Base-by-base conservation (phyloP, 371 early-diverging fungal species). In the Mucor indicus region DNA sequence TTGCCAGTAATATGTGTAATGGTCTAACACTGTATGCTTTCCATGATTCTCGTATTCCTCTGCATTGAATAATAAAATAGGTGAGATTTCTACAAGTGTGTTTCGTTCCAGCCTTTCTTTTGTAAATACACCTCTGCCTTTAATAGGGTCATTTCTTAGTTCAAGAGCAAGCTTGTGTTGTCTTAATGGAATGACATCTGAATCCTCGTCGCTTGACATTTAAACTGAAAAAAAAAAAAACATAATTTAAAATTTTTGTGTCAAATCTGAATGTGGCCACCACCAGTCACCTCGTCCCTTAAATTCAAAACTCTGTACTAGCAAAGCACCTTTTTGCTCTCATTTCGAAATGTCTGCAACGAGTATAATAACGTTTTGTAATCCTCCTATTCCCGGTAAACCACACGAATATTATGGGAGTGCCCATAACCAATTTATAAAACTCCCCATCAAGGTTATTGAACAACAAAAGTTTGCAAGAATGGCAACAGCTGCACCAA, bases 1-100 rank as follows among this genome's bases (percentile, higher is more conserved):
- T 29, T 56, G 61, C 87, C 87, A 86, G 22, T 78, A 72, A 50
- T 85, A 86, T 0, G 87, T 86, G 44, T 86, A 86, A 42, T 85
- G 75, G 48, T 85, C 87, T 10, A 84, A 55, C 8, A 72, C 54
- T 0, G 86, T 86, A 55, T 72, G 58, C 42, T 72, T 69, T 1
- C 86, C 86, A 54, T 86, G 79, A 4, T 25, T 48, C n/a, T 55
- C 47, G 44, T 86, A 86, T 47, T 85, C 85, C 9, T 69, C 59
- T 1, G 64, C 57, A 16, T 64, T 61, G 46, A 86, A 83, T 11
- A 82, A 53, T 13, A 86, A 51, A 19, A 85, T 58, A 2, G 85
- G 86, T 17, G 83, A 83, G 11, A 86, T 72, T 30, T 83, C 80
- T 31, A 86, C 65, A 29, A 80, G 44, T 3, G 79, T 74, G 19